phyloP scores from a whole-genome alignment of 164 flowering plant genomes.

The Nymphaea colorata region DNA sequence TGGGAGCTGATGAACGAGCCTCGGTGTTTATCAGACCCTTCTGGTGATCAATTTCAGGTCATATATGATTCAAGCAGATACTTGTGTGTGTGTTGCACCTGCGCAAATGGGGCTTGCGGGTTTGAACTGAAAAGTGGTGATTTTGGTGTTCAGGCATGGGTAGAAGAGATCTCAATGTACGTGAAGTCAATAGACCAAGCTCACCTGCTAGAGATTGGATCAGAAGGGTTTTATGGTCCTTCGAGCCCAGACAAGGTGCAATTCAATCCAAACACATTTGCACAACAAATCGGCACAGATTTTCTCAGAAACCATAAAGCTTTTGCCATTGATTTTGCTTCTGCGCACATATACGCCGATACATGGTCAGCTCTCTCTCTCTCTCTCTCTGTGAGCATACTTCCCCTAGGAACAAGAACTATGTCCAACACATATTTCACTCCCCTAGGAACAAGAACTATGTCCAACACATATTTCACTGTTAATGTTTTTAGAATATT shows the following conservation, averaged over 20 bases:
- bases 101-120: too few relatives aligned
- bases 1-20: conserved; percentile 29
- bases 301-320: conserved; percentile 73
- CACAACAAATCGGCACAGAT: conserved; percentile 85
- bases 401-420: background rate
- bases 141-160: conserved; percentile 46
- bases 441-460: background rate
- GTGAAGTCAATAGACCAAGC: conserved; percentile 75
- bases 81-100: background rate
- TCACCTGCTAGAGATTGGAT: conserved; percentile 71
- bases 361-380: conserved; percentile 43
- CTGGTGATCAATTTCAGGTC: conserved; percentile 45
- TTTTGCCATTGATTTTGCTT: conserved; percentile 85
- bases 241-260: conserved; percentile 55
- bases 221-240: conserved; percentile 91
- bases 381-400: background rate
- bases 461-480: too few relatives aligned
- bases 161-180: conserved; percentile 74
- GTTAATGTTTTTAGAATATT: too few relatives aligned
- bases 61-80: background rate
- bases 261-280: conserved; percentile 65
- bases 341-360: conserved; percentile 79
- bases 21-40: conserved; percentile 13
- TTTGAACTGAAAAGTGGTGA: background rate
- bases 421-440: too few relatives aligned